Percentiles rank a stretch among this genome's conserved stretches.
These are phyloP conservation scores for Berberis vulgaris DNA, from an alignment of 164 flowering plant species.

Conservation along the genomic window DNA sequence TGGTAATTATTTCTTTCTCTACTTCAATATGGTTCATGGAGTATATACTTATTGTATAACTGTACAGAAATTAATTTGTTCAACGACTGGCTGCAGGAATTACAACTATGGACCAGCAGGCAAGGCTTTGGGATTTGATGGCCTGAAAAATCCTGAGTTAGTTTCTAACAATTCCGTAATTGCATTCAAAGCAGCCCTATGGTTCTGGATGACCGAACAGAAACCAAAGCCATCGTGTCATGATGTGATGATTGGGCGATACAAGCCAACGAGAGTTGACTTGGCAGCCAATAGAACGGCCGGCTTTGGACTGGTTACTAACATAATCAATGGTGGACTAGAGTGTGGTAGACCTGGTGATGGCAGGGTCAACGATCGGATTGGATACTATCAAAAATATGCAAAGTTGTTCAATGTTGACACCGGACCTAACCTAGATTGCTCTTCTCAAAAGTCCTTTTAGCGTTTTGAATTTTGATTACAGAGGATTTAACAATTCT, in stretches of 20 bases:
- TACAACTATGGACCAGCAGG: conserved; percentile 83
- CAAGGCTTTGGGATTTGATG: conserved; percentile 51
- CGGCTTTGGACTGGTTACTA: conserved; percentile 54
- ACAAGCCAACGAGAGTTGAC: conserved; percentile 34
- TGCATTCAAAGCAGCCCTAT: conserved; percentile 62
- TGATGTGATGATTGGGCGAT: conserved; percentile 52
- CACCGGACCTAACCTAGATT: conserved; percentile 51
- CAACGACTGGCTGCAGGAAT: conserved; percentile 32
- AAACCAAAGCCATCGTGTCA: conserved; percentile 65
- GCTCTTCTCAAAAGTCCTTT: conserved; percentile 37
- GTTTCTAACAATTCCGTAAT: conserved; percentile 43
- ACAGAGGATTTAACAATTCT: not conserved
- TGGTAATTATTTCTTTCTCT: conserved; percentile 23
- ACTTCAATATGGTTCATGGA: not conserved
- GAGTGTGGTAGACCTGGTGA: conserved; percentile 40
- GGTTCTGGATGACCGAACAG: conserved; percentile 82
- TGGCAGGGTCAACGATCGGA: conserved; percentile 37
- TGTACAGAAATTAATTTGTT: too few relatives aligned
- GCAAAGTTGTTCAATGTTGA: conserved; percentile 32
- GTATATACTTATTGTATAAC: not conserved
- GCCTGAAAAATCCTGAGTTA: conserved; percentile 51
- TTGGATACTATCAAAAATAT: conserved; percentile 47
- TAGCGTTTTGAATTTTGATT: not conserved
- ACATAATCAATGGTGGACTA: conserved; percentile 59
- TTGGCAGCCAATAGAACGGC: conserved; percentile 43